Evolutionary conservation across 495 filamentous ascomycete genomes (phyloP).

Genomic region (Xylaria palmicola): DNA sequence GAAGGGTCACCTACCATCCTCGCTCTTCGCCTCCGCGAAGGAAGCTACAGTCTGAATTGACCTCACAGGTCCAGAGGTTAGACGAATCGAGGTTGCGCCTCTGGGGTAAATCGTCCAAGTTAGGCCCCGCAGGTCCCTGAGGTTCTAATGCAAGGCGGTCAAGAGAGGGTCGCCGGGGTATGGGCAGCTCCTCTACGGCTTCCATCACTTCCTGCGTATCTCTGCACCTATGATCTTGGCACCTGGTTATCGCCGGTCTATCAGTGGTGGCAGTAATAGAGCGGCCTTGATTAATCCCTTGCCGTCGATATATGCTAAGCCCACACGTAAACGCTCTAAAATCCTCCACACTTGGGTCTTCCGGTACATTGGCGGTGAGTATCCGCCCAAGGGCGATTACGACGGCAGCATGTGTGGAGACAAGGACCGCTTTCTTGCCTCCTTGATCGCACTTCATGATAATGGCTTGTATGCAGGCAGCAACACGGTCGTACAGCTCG

Average conservation of each 20-base stretch:
- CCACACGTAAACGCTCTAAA: conserved; percentile 86
- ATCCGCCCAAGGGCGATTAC: conserved; percentile 81
- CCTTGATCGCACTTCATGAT: conserved; percentile 69
- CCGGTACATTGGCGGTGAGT: conserved; percentile 74
- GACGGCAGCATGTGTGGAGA: conserved; percentile 89
- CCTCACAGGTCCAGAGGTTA: conserved; percentile 76
- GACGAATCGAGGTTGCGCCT: conserved; percentile 63
- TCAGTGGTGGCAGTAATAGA: not conserved
- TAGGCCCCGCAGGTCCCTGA: conserved; percentile 38
- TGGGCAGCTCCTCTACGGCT: conserved; percentile 27
- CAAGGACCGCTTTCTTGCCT: conserved; percentile 62
- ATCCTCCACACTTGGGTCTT: conserved; percentile 66
- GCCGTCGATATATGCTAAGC: conserved; percentile 56
- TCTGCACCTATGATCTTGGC: not conserved
- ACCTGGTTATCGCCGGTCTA: not conserved
- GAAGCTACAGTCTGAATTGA: conserved; percentile 81
- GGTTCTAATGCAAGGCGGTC: conserved; percentile 31
- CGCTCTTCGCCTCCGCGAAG: conserved; percentile 79
- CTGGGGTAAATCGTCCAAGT: conserved; percentile 44
- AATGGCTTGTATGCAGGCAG: conserved; percentile 65
- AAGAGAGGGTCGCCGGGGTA: conserved; percentile 23
- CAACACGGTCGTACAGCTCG: conserved; percentile 76
- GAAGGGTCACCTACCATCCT: conserved; percentile 67
- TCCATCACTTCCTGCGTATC: conserved; percentile 22
- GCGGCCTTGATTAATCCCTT: not conserved